phyloP scores from a whole-genome alignment of 225 moss, liverwort and hornwort species.

The Marchantia paleacea region DNA sequence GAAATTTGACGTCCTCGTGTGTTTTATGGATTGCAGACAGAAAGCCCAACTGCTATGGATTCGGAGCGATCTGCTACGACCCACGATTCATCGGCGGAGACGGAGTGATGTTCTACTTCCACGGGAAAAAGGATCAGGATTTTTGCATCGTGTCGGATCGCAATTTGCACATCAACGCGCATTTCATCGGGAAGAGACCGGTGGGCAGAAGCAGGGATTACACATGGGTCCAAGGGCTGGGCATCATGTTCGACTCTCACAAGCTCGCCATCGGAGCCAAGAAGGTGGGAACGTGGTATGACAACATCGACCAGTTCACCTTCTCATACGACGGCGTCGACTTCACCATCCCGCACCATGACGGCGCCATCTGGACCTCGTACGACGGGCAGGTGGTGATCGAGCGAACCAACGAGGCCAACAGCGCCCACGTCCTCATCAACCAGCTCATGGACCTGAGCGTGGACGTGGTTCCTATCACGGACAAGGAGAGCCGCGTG shows the following conservation, averaged over 20 bases:
- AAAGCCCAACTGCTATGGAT: slow-evolving; percentile 13
- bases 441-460: slow-evolving; percentile 25
- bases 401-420: slow-evolving; percentile 17
- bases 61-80: slow-evolving; percentile 48
- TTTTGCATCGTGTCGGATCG: slow-evolving; percentile 51
- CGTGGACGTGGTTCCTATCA: slow-evolving; percentile 13
- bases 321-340: slow-evolving; percentile 12
- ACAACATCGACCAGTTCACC: background rate
- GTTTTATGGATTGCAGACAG: slow-evolving; percentile 18
- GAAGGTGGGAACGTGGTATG: slow-evolving; percentile 29
- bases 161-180: slow-evolving; percentile 53
- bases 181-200: slow-evolving; percentile 52
- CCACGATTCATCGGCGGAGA: slow-evolving; percentile 53
- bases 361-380: slow-evolving; percentile 24
- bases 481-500: background rate
- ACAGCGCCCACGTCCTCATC: slow-evolving; percentile 19
- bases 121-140: slow-evolving; percentile 42
- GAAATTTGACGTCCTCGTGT: background rate
- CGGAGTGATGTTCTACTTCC: slow-evolving; percentile 54
- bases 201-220: slow-evolving; percentile 36
- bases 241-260: slow-evolving; percentile 39
- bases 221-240: slow-evolving; percentile 56
- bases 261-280: slow-evolving; percentile 36
- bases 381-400: slow-evolving; percentile 1
- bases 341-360: background rate